Conservation (phyloP, 768 basidiomycete genomes). For the Hydnomerulius pinastri region DNA sequence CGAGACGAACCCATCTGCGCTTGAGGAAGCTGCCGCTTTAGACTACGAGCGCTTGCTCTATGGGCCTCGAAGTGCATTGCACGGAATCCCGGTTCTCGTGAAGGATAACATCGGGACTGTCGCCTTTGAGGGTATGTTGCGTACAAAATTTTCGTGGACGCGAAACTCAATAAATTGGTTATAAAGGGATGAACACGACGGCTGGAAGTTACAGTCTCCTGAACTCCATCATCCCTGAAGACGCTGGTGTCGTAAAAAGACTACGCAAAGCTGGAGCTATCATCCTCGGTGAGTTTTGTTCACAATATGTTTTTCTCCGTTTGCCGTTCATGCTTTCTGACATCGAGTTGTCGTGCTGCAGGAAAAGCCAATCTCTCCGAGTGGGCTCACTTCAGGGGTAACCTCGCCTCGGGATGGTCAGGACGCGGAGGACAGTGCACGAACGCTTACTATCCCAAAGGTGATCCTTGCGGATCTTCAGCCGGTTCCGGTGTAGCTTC, state of each 20-base stretch:
- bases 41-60: slow-evolving; percentile 33
- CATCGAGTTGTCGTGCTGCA: slow-evolving; percentile 10
- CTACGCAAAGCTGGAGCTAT: slow-evolving; percentile 36
- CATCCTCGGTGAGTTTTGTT: slow-evolving; percentile 26
- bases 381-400: slow-evolving; percentile 50
- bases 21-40: slow-evolving; percentile 35
- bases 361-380: slow-evolving; percentile 61
- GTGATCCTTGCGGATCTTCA: slow-evolving; percentile 59
- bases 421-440: slow-evolving; percentile 53
- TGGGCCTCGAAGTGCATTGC: slow-evolving; percentile 33
- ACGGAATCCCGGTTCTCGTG: slow-evolving; percentile 41
- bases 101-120: slow-evolving; percentile 38
- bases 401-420: slow-evolving; percentile 56
- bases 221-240: slow-evolving; percentile 34
- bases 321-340: neutral
- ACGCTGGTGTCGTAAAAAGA: slow-evolving; percentile 35
- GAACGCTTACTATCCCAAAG: slow-evolving; percentile 51
- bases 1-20: slow-evolving; percentile 40
- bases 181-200: slow-evolving; percentile 42
- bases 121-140: slow-evolving; percentile 23
- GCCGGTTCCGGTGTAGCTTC: slow-evolving; percentile 59
- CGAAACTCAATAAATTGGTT: neutral
- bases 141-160: too few relatives aligned
- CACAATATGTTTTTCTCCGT: neutral
- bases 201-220: slow-evolving; percentile 41